Conservation (phyloP, 805 yeast genomes). For the Hanseniaspora valbyensis region DNA sequence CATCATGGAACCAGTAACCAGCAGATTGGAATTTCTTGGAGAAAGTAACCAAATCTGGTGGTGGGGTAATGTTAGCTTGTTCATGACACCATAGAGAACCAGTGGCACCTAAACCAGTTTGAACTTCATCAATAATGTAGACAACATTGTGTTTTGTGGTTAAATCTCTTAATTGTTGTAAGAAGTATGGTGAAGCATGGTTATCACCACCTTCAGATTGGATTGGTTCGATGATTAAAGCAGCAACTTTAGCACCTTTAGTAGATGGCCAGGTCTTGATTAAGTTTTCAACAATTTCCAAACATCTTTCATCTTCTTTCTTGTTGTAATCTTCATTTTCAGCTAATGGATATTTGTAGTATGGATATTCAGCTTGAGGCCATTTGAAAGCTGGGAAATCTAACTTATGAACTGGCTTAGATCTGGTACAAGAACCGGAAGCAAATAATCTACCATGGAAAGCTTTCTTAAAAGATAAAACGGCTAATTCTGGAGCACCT, state of each 20-base stretch:
- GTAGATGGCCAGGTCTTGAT: constrained; percentile 46
- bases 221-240: constrained; percentile 78
- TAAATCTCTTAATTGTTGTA: constrained; percentile 51
- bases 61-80: constrained; percentile 49
- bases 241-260: constrained; percentile 58
- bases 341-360: constrained; percentile 73
- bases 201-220: constrained; percentile 72
- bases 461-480: constrained; percentile 73
- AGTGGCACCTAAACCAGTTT: constrained; percentile 64
- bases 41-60: constrained; percentile 60
- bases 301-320: constrained; percentile 71
- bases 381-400: constrained; percentile 88
- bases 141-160: constrained; percentile 47
- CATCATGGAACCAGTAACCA: constrained; percentile 55
- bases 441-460: constrained; percentile 96
- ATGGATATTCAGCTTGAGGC: constrained; percentile 94
- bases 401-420: constrained; percentile 89
- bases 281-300: constrained; percentile 60
- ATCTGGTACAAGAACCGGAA: constrained; percentile 78
- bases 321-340: constrained; percentile 51
- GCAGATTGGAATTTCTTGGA: constrained; percentile 66
- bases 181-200: constrained; percentile 51
- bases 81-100: constrained; percentile 69
- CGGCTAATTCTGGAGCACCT: constrained; percentile 78
- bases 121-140: constrained; percentile 62